Conservation (phyloP, 306 rosid genomes). For the Corylus avellana region DNA sequence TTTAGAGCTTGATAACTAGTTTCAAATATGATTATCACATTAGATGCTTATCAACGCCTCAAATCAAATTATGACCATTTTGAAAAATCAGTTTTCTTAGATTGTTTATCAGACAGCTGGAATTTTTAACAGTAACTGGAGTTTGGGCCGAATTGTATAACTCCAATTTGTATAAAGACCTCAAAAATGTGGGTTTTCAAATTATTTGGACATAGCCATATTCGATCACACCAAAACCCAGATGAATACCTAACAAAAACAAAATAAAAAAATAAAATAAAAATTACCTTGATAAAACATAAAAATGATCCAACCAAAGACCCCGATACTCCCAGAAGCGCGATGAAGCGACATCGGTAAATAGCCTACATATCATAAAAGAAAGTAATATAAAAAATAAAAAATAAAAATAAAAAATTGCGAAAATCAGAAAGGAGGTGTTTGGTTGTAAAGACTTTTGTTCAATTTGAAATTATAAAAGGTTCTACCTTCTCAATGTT, state of each 20-base stretch:
- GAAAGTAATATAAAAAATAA: neutral
- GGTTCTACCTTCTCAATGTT: constrained; percentile 57
- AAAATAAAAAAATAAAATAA: neutral
- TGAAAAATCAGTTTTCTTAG: neutral
- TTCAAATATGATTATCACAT: neutral
- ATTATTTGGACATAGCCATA: neutral
- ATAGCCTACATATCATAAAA: constrained; percentile 45
- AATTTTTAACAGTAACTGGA: too few species aligned
- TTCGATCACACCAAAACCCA: neutral
- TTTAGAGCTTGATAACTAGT: neutral
- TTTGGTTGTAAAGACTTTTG: neutral
- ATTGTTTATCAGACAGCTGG: neutral
- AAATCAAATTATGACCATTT: neutral
- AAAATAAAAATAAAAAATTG: neutral
- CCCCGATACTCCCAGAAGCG: constrained; percentile 84
- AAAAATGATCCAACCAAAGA: constrained; percentile 74
- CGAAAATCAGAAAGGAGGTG: neutral
- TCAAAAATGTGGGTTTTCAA: neutral
- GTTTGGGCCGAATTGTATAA: too few species aligned
- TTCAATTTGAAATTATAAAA: neutral
- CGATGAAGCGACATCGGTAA: constrained; percentile 72
- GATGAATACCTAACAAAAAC: neutral
- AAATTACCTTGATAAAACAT: constrained; percentile 76
- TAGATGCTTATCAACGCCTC: neutral
- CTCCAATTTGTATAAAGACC: too few species aligned